Conservation (phyloP, 208 protist species). For the Leptomonas seymouri region DNA sequence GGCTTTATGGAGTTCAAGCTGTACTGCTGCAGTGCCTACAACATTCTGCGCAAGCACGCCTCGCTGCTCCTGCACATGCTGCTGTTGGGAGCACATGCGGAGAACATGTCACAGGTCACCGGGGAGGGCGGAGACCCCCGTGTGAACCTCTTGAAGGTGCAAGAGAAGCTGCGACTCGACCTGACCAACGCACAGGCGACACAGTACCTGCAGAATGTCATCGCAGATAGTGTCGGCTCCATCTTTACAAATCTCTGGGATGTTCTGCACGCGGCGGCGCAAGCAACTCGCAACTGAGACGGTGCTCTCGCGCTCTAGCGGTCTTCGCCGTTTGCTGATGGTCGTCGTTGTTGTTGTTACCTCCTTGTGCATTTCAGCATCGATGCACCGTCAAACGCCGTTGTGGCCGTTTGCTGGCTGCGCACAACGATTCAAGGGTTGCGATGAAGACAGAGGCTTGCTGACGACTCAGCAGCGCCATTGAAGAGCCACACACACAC, state of each 20-base stretch:
- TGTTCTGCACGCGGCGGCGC: constrained; percentile 83
- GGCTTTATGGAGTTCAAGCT: constrained; percentile 81
- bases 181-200: constrained; percentile 92
- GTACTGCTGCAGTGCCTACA: constrained; percentile 96
- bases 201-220: constrained; percentile 93
- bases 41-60: constrained; percentile 95
- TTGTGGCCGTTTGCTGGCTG: no score
- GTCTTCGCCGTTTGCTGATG: no score
- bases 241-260: constrained; percentile 94
- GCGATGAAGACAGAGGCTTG: no score
- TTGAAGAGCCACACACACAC: no score
- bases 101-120: constrained; percentile 68
- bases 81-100: constrained; percentile 92
- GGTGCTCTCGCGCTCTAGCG: background rate
- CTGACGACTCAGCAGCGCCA: no score
- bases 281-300: constrained; percentile 65
- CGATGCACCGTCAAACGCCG: no score
- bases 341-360: constrained; percentile 5
- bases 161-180: constrained; percentile 94
- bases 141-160: constrained; percentile 83
- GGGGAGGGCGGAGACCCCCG: constrained; percentile 55
- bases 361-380: constrained; percentile 8
- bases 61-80: constrained; percentile 95
- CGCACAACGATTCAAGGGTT: no score
- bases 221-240: constrained; percentile 94